phyloP scores from a whole-genome alignment of 2,329 filamentous ascomycete genomes.

The Fonsecaea pugnacius region DNA sequence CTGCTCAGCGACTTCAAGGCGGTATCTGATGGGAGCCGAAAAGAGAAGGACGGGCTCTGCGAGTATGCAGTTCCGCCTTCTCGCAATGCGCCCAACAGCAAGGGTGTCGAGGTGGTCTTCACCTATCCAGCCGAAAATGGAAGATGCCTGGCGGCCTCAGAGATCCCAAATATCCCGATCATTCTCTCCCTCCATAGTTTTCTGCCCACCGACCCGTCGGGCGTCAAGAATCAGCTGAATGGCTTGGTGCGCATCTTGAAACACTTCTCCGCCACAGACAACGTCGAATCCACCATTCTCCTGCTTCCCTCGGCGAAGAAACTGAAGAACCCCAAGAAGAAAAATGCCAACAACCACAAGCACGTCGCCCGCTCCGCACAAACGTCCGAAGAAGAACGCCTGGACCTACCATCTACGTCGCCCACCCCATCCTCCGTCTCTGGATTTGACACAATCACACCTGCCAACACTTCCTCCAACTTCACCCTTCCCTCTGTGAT shows the following conservation, averaged over 20 bases:
- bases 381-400: slow-evolving; percentile 30
- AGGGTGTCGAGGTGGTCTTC: slow-evolving; percentile 35
- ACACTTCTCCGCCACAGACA: slow-evolving; percentile 55
- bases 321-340: slow-evolving; percentile 28
- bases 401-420: slow-evolving; percentile 43
- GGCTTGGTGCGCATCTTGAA: slow-evolving; percentile 43
- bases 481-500: slow-evolving; percentile 54
- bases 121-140: slow-evolving; percentile 34
- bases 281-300: slow-evolving; percentile 62
- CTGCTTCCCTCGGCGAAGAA: slow-evolving; percentile 51
- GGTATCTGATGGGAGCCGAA: slow-evolving; percentile 15
- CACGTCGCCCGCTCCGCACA: slow-evolving; percentile 25
- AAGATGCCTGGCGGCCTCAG: slow-evolving; percentile 29
- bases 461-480: slow-evolving; percentile 42
- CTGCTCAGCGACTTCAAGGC: slow-evolving; percentile 36
- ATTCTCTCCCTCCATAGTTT: slow-evolving; percentile 49
- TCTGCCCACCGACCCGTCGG: slow-evolving; percentile 46
- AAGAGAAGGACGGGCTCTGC: slow-evolving; percentile 32
- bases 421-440: slow-evolving; percentile 38
- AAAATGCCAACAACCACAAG: slow-evolving; percentile 20
- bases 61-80: slow-evolving; percentile 36
- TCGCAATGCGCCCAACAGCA: slow-evolving; percentile 28
- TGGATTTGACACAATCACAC: slow-evolving; percentile 44
- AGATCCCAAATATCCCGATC: slow-evolving; percentile 40
- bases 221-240: slow-evolving; percentile 24